Conservation (phyloP, 345 rosid genomes). For the Eucalyptus cloeziana region DNA sequence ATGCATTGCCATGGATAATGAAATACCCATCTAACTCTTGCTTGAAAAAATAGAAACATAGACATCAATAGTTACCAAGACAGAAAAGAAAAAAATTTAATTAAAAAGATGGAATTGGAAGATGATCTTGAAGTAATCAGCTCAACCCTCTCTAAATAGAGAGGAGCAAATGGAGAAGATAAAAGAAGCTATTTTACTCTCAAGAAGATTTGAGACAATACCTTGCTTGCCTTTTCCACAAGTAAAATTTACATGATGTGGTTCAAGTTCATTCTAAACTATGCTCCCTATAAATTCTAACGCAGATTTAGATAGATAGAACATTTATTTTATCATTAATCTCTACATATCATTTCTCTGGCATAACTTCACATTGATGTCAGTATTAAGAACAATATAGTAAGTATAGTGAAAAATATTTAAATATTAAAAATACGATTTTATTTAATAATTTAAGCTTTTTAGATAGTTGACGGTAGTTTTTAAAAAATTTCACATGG, state of each 20-base stretch:
- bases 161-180: not conserved
- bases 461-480: accelerated
- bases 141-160: not conserved
- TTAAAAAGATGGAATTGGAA: not conserved
- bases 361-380: not conserved
- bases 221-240: not conserved
- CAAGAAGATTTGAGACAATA: not conserved
- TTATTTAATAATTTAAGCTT: no score
- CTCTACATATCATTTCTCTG: not conserved
- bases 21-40: not conserved
- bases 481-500: accelerated
- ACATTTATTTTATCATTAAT: not conserved
- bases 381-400: not conserved
- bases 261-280: not conserved
- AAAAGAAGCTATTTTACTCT: not conserved
- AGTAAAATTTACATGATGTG: not conserved
- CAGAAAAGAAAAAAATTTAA: not conserved
- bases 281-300: accelerated
- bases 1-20: not conserved
- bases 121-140: not conserved
- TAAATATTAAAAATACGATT: accelerated
- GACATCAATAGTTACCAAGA: not conserved
- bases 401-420: not conserved
- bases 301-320: accelerated
- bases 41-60: not conserved